Evolutionary conservation across 441 rosid genomes (phyloP).

Genomic region (Dalechampia spathulata): DNA sequence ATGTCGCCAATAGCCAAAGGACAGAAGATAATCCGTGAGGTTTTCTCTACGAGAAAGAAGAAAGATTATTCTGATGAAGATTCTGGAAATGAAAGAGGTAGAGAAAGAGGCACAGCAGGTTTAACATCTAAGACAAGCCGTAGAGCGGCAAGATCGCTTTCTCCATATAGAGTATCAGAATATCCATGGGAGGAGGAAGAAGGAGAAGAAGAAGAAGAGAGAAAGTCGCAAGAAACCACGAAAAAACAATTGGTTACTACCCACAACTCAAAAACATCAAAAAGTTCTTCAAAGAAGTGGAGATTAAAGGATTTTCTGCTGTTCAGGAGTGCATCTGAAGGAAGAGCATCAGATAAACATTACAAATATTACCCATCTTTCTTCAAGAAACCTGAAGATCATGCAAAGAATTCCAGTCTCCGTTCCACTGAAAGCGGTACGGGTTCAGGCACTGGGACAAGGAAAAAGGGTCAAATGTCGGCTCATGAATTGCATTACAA

Average conservation of each 20-base stretch:
- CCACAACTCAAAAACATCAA: conserved; percentile 23
- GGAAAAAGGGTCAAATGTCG: conserved; percentile 42
- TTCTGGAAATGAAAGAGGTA: conserved; percentile 41
- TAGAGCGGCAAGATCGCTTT: conserved; percentile 57
- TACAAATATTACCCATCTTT: conserved; percentile 34
- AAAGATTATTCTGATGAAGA: too few species aligned
- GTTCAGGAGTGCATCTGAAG: conserved; percentile 89
- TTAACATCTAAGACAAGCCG: conserved; percentile 30
- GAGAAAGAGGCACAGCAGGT: conserved; percentile 26
- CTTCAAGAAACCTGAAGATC: conserved; percentile 60
- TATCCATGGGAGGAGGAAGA: conserved; percentile 88
- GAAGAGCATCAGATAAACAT: conserved; percentile 63
- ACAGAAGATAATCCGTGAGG: too few species aligned
- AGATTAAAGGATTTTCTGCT: conserved; percentile 60
- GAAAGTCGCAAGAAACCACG: conserved; percentile 13
- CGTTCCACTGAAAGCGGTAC: conserved; percentile 40
- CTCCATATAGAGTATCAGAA: conserved; percentile 64
- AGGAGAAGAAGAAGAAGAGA: conserved; percentile 49
- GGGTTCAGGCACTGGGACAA: conserved; percentile 31
- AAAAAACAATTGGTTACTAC: too few species aligned
- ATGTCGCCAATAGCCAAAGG: too few species aligned
- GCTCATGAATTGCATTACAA: conserved; percentile 85
- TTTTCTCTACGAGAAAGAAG: conserved; percentile 54
- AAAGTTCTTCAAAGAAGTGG: conserved; percentile 77
- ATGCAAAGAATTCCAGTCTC: conserved; percentile 34